Base-by-base conservation (phyloP, 2,329 filamentous ascomycete species). In the Rhynchosporium agropyri region DNA sequence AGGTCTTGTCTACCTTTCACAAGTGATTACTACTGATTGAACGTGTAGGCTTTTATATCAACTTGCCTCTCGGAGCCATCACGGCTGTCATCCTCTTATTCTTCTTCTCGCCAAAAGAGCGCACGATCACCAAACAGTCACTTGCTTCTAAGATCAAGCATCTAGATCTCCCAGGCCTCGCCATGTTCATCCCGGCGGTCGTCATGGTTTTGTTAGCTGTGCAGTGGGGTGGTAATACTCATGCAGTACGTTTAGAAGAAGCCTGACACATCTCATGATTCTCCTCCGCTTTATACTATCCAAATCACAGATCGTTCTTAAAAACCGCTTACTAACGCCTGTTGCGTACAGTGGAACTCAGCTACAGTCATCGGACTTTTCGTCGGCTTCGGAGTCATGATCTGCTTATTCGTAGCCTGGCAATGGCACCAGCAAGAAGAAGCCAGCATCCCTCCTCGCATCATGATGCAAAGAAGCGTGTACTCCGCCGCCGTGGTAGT, bases 61-160 rank as follows among this genome's bases (percentile, higher is more conserved):
- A 75, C 57, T 70, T 80, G 1, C 79, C 78, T 0, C 71, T 79
- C 40, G 77, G 78, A 5, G 75, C 72, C 36, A 61, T 74, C 3
- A 73, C 74, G 4, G 68, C 72, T 15, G 31, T 65, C 4, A 67
- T 75, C 26, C 71, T 80, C 28, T 33, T 78, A 36, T 67, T 79
- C 66, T 74, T 76, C 62, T 77, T 79, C 67, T 79, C 80, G 71
- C 66, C 67, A 36, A 45, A 58, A 8, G 40, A 50, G 9, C 40
- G 62, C 15, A n/a, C 45, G 3, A 15, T 49, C 20, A 60, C 60
- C 5, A 55, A 57, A 28, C 55, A 63, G 7, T 7, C 65, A 0
- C 46, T 68, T 38, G 3, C 3, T 12, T 29, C 67, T 20, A 75
- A 67, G 43, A 55, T 76, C 7, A 75, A 76, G n/a, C 66, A 75